A percentile compares a stretch with the other conserved stretches of the same genome.
Evolutionary conservation across 1,139 yeast species (phyloP).

Genomic region (Taphrina wiesneri): DNA sequence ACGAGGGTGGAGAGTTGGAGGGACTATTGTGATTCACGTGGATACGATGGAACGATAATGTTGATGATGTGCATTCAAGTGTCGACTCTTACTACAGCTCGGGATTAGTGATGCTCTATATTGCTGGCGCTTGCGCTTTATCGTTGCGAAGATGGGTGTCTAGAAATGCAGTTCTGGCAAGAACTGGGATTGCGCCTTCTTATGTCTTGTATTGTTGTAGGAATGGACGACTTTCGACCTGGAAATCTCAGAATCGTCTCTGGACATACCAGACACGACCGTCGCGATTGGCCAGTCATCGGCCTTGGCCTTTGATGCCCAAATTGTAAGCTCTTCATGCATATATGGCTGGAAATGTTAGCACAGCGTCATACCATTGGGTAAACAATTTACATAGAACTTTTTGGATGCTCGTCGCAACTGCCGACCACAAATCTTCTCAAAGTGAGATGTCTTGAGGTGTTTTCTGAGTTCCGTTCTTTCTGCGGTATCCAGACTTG

Average conservation of each 20-base stretch:
- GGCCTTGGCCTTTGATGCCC: slow-evolving; percentile 28
- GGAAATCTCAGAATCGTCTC: slow-evolving; percentile 2
- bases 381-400: slow-evolving; percentile 14
- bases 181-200: background rate
- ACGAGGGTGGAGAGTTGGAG: slow-evolving; percentile 3
- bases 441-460: slow-evolving; percentile 36
- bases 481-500: slow-evolving; percentile 20
- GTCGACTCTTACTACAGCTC: background rate
- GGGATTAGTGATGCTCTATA: too few relatives aligned
- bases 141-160: too few relatives aligned
- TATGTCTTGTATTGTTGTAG: background rate
- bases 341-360: background rate
- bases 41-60: background rate
- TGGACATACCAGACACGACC: slow-evolving; percentile 2
- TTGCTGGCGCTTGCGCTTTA: background rate
- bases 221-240: background rate
- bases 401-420: slow-evolving; percentile 32
- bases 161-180: slow-evolving; percentile 14
- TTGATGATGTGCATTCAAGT: background rate
- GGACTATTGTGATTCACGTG: background rate
- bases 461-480: slow-evolving; percentile 29
- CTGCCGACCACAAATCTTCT: slow-evolving; percentile 33
- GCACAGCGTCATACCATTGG: background rate
- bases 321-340: slow-evolving; percentile 23
- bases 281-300: slow-evolving; percentile 28